phyloP scores from a whole-genome alignment of 768 basidiomycete species.

The Multifurca ochricompacta region DNA sequence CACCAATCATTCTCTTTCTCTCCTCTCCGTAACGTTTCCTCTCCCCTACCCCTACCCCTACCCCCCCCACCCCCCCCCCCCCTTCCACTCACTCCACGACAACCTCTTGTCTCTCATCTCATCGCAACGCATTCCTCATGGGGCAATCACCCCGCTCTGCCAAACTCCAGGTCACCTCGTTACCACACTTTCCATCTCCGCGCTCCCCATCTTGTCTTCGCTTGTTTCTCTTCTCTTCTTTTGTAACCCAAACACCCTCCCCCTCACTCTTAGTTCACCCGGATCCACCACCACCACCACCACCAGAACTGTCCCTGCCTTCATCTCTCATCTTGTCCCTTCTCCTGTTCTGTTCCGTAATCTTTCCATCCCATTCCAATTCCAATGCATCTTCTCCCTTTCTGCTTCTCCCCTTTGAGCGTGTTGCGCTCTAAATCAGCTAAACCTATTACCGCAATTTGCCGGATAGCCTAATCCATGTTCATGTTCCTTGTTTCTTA shows the following conservation, averaged over 20 bases:
- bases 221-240: conserved; percentile 15
- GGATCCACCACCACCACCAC: conserved; percentile 17
- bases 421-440: conserved; percentile 19
- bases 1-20: not conserved
- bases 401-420: conserved; percentile 14
- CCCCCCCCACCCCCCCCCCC: too few relatives aligned
- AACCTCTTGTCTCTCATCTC: conserved; percentile 17
- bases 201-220: conserved; percentile 13
- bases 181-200: conserved; percentile 20
- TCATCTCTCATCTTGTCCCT: conserved; percentile 13
- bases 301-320: conserved; percentile 14
- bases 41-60: too few relatives aligned
- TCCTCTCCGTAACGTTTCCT: too few relatives aligned
- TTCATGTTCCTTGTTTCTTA: conserved; percentile 13
- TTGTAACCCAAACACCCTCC: conserved; percentile 14
- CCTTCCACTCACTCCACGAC: conserved; percentile 2
- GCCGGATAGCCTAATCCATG: conserved; percentile 17
- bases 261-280: conserved; percentile 14
- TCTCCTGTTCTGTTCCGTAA: conserved; percentile 20
- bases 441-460: conserved; percentile 19
- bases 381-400: not conserved
- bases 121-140: conserved; percentile 18
- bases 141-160: conserved; percentile 18
- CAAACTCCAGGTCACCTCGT: conserved; percentile 21
- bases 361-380: conserved; percentile 15